These are phyloP conservation scores for Pseudogymnoascus sp. DNA, from an alignment of 2,329 filamentous ascomycete genomes.

Conservation along the genomic window DNA sequence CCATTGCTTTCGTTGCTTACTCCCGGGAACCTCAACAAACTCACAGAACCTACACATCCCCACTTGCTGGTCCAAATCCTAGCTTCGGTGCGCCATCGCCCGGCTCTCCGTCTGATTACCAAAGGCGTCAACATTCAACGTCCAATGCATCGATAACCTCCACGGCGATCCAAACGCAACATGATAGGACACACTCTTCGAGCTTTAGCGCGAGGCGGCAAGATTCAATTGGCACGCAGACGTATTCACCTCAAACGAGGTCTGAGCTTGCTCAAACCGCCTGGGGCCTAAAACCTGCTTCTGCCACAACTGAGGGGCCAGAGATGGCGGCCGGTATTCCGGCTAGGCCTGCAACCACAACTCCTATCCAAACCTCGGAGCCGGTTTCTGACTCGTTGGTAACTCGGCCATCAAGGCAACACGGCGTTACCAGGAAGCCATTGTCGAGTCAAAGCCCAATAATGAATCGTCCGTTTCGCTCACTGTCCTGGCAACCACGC, in stretches of 20 bases:
- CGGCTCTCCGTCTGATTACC: background rate
- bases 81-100: background rate
- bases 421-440: background rate
- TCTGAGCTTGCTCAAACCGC: background rate
- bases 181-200: background rate
- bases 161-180: background rate
- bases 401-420: background rate
- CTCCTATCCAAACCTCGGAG: background rate
- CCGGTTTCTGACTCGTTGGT: background rate
- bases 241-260: background rate
- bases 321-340: too few species aligned
- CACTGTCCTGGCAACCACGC: background rate
- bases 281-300: background rate
- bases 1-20: background rate
- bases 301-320: background rate
- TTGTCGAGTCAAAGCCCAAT: background rate
- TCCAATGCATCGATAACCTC: background rate
- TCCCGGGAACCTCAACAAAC: background rate
- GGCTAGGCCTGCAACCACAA: background rate
- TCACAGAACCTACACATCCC: background rate
- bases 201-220: background rate
- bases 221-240: background rate
- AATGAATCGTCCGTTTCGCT: background rate
- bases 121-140: background rate
- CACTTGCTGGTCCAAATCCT: background rate